These are phyloP conservation scores for Carex myosuroides DNA, from an alignment of 176 grass and related monocot genomes.

Conservation along the genomic window DNA sequence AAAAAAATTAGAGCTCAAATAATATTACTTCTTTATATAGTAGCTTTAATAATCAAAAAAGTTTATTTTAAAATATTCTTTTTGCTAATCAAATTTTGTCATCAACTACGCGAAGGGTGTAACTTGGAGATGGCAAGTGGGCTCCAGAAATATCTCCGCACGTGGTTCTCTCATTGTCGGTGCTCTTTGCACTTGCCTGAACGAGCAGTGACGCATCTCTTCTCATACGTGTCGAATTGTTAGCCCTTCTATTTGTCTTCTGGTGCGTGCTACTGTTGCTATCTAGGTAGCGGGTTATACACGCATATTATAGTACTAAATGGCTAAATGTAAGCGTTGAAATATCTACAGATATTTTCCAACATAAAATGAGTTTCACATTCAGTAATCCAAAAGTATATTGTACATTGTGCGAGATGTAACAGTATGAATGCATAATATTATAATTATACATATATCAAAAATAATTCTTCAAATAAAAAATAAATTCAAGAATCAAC, in stretches of 20 bases:
- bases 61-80: not conserved
- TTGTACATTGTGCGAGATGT: not conserved
- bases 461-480: not conserved
- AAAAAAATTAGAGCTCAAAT: too few relatives aligned
- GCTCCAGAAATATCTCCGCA: not conserved
- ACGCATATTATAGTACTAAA: not conserved
- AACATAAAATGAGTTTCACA: not conserved
- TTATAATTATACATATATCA: not conserved
- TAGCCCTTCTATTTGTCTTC: not conserved
- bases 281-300: not conserved
- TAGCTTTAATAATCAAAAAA: too few relatives aligned
- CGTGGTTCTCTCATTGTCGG: conserved; percentile 3
- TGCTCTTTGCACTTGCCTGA: not conserved
- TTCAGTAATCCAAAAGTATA: not conserved
- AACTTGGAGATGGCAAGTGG: not conserved
- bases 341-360: not conserved
- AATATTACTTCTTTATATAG: too few relatives aligned
- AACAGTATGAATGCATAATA: not conserved
- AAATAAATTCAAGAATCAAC: too few relatives aligned
- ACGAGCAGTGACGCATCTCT: not conserved
- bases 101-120: not conserved
- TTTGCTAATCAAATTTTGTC: not conserved
- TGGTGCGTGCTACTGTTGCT: not conserved
- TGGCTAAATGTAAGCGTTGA: not conserved
- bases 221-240: conserved; percentile 8